These are phyloP conservation scores for Saitoella complicata DNA, from an alignment of 805 yeast species.

Conservation along the genomic window DNA sequence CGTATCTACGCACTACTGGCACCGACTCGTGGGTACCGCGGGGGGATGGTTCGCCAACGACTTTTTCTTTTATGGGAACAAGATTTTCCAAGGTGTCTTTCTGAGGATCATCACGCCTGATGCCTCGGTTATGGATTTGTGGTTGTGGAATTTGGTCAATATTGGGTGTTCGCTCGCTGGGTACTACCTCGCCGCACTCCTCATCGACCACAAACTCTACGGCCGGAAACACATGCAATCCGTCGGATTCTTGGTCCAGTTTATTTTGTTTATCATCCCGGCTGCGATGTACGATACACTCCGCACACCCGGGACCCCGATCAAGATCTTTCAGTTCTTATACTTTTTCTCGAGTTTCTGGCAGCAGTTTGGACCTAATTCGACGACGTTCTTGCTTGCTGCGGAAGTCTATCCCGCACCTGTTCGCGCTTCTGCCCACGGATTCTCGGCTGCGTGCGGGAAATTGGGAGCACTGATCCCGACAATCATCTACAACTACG, in stretches of 20 bases:
- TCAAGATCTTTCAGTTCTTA: slow-evolving; percentile 31
- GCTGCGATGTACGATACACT: slow-evolving; percentile 35
- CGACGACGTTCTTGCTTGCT: slow-evolving; percentile 78
- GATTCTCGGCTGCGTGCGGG: slow-evolving; percentile 85
- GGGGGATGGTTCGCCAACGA: slow-evolving; percentile 49
- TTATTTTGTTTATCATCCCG: slow-evolving; percentile 30
- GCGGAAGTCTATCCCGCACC: slow-evolving; percentile 91
- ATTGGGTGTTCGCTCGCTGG: slow-evolving; percentile 47
- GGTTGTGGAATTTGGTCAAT: slow-evolving; percentile 27
- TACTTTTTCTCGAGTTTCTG: slow-evolving; percentile 47
- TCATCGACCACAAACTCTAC: slow-evolving; percentile 31
- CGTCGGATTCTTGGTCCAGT: slow-evolving; percentile 40
- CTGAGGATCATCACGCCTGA: slow-evolving; percentile 31
- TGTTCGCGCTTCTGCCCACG: slow-evolving; percentile 91
- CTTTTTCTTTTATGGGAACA: slow-evolving; percentile 49
- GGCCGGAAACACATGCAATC: slow-evolving; percentile 46
- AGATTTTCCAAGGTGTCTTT: slow-evolving; percentile 28
- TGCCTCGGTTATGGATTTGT: slow-evolving; percentile 35
- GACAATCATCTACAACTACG: not conserved
- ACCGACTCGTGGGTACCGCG: slow-evolving; percentile 32
- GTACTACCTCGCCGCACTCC: slow-evolving; percentile 41
- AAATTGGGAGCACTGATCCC: slow-evolving; percentile 89
- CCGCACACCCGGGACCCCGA: slow-evolving; percentile 10
- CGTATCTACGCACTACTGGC: slow-evolving; percentile 18
- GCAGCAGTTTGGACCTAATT: slow-evolving; percentile 51